Percentiles rank a stretch among this genome's conserved stretches.
phyloP scores from a whole-genome alignment of 306 rosid species.

The Cucumis sativus region Cucumber_9930_V3 NC_026657.2:35713001-35713500 shows the following conservation, averaged over 20 bases:
- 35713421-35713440: neutral
- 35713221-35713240: too few relatives aligned
- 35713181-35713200: too few relatives aligned
- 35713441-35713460: neutral
- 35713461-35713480: neutral
- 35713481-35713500: conserved; percentile 1
- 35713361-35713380: too few relatives aligned
- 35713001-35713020: neutral
- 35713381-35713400: too few relatives aligned
- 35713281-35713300: too few relatives aligned
- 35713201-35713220: too few relatives aligned
- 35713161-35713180: too few relatives aligned
- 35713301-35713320: neutral
- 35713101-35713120: neutral
- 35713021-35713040: neutral
- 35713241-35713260: too few relatives aligned
- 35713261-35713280: too few relatives aligned
- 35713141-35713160: neutral
- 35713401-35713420: neutral
- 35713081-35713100: neutral
- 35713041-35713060: neutral
- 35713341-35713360: too few relatives aligned
- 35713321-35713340: too few relatives aligned
- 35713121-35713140: neutral
- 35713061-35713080: neutral